Evolutionary conservation across 192 early-diverging fungal species (phyloP).

Genomic region (Pecoramyces ruminantium): DNA sequence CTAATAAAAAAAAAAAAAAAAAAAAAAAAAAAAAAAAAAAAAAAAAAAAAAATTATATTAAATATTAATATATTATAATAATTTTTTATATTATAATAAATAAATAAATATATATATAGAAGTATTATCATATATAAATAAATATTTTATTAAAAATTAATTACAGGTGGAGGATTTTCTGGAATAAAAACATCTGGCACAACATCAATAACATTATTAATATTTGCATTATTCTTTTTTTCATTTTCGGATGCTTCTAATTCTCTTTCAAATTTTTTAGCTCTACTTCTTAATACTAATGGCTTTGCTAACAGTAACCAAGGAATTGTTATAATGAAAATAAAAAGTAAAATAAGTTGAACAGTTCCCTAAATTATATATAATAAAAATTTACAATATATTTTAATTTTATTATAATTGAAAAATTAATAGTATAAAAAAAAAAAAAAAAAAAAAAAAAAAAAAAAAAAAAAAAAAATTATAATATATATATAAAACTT

Average conservation of each 20-base stretch:
- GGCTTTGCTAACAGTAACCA: conserved; percentile 97
- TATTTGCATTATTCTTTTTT: background rate
- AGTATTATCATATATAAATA: too few relatives aligned
- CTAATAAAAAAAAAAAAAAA: background rate
- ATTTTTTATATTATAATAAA: too few relatives aligned
- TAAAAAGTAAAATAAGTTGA: conserved; percentile 60
- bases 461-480: too few relatives aligned
- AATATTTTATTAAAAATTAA: too few relatives aligned
- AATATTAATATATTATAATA: too few relatives aligned
- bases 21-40: too few relatives aligned
- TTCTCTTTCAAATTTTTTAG: conserved; percentile 12
- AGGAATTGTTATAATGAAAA: conserved; percentile 79
- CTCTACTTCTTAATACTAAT: conserved; percentile 58
- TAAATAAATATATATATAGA: too few relatives aligned
- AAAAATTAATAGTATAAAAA: too few relatives aligned
- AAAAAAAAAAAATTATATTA: too few relatives aligned
- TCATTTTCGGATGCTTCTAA: background rate
- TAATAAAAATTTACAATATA: too few relatives aligned
- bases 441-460: too few relatives aligned
- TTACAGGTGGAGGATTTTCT: background rate
- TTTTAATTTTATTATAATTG: too few relatives aligned
- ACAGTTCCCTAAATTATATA: conserved; percentile 11
- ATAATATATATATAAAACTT: background rate
- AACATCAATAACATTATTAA: background rate
- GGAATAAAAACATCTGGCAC: background rate